Conservation (phyloP, 1,139 yeast species). For the Candida buenavistaensis region DNA sequence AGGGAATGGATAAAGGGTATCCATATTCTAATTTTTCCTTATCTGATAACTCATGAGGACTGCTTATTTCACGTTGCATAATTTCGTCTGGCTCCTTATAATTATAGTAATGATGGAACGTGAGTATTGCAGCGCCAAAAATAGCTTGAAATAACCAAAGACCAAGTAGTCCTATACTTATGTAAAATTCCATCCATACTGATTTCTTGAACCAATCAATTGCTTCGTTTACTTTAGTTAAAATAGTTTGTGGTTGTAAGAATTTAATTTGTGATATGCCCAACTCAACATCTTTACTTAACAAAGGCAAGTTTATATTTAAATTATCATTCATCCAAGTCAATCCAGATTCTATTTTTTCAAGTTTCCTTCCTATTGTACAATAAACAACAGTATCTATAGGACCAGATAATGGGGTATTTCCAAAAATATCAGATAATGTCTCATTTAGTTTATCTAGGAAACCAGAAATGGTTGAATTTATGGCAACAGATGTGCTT, state of each 20-base stretch:
- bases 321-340: slow-evolving; percentile 76
- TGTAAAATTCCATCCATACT: slow-evolving; percentile 43
- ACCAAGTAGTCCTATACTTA: slow-evolving; percentile 43
- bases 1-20: slow-evolving; percentile 24
- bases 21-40: slow-evolving; percentile 29
- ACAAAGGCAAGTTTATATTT: slow-evolving; percentile 54
- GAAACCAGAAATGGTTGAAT: slow-evolving; percentile 50
- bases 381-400: slow-evolving; percentile 72
- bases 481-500: slow-evolving; percentile 46
- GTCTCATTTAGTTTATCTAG: slow-evolving; percentile 29
- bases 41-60: slow-evolving; percentile 31
- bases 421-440: slow-evolving; percentile 51
- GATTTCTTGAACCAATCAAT: slow-evolving; percentile 31
- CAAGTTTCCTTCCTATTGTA: slow-evolving; percentile 71
- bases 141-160: slow-evolving; percentile 50
- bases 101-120: slow-evolving; percentile 4
- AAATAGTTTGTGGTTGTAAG: slow-evolving; percentile 6
- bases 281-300: slow-evolving; percentile 9
- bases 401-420: slow-evolving; percentile 66
- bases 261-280: slow-evolving; percentile 11
- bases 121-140: slow-evolving; percentile 27
- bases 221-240: slow-evolving; percentile 20
- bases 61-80: slow-evolving; percentile 21
- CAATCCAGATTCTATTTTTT: slow-evolving; percentile 64
- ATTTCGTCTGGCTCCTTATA: slow-evolving; percentile 4